A percentile compares a stretch with the other conserved stretches of the same genome.
These are phyloP conservation scores for Gonapodya prolifera DNA, from an alignment of 192 early-diverging fungal genomes.

Conservation along the genomic window DNA sequence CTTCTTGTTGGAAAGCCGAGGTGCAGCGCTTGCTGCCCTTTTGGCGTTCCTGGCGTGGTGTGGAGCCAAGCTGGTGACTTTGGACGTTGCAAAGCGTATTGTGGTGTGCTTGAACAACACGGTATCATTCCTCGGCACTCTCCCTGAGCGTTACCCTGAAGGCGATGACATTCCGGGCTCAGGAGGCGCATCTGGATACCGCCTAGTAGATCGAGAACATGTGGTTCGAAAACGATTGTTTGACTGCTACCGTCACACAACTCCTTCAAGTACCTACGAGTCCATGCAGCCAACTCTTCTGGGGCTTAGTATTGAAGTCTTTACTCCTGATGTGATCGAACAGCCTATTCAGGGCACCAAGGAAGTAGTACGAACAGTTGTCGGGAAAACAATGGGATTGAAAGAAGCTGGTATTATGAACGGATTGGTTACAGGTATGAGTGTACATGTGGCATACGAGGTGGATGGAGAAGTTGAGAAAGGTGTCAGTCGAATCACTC, in stretches of 20 bases:
- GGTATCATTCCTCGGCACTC: slow-evolving; percentile 39
- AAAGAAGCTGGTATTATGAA: neutral
- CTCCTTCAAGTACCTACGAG: slow-evolving; percentile 10
- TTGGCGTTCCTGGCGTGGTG: slow-evolving; percentile 62
- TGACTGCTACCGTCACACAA: slow-evolving; percentile 38
- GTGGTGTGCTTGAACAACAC: slow-evolving; percentile 61
- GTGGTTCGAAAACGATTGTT: slow-evolving; percentile 50
- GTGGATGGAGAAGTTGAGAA: neutral
- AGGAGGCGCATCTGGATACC: slow-evolving; percentile 13
- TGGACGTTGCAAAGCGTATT: slow-evolving; percentile 68
- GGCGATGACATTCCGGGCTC: neutral
- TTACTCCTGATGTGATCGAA: neutral
- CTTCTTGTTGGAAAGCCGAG: slow-evolving; percentile 29
- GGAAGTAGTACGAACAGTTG: neutral
- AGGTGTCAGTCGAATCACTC: neutral
- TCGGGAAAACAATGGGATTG: neutral
- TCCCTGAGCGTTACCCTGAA: slow-evolving; percentile 33
- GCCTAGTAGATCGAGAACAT: slow-evolving; percentile 42
- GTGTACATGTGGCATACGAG: neutral
- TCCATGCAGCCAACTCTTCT: slow-evolving; percentile 31
- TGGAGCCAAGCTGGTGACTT: slow-evolving; percentile 37
- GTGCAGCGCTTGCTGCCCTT: slow-evolving; percentile 57
- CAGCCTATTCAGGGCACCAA: neutral
- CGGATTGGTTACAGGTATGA: neutral
- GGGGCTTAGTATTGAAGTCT: neutral